phyloP scores from a whole-genome alignment of 2,329 filamentous ascomycete species.

The Neurospora sp. region DNA sequence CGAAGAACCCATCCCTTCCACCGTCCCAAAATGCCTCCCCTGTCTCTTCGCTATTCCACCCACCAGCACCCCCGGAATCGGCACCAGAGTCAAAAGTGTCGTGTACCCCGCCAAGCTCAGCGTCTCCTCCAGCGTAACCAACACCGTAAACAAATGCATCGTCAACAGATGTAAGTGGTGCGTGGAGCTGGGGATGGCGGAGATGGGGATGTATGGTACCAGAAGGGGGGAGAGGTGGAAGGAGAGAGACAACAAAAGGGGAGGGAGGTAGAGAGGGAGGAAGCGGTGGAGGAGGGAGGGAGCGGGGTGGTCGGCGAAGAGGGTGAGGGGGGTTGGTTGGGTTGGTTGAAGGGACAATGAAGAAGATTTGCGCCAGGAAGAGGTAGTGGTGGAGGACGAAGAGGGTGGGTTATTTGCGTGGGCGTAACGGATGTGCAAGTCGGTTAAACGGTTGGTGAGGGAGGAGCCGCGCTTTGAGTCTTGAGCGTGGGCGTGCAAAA shows the following conservation, averaged over 20 bases:
- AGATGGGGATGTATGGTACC: neutral
- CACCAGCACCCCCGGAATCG: slow-evolving; percentile 39
- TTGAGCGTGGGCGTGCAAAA: slow-evolving; percentile 47
- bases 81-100: slow-evolving; percentile 24
- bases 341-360: neutral
- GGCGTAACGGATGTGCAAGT: slow-evolving; percentile 33
- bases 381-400: slow-evolving; percentile 31
- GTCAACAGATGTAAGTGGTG: slow-evolving; percentile 58
- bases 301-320: slow-evolving; percentile 60
- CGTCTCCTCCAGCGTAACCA: slow-evolving; percentile 58
- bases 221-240: neutral
- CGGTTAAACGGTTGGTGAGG: slow-evolving; percentile 26
- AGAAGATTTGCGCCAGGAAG: neutral
- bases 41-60: slow-evolving; percentile 32
- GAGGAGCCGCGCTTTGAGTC: slow-evolving; percentile 5
- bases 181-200: neutral
- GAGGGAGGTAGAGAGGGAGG: slow-evolving; percentile 56
- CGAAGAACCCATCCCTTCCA: slow-evolving; percentile 7
- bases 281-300: slow-evolving; percentile 54
- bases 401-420: slow-evolving; percentile 47
- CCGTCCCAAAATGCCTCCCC: slow-evolving; percentile 29
- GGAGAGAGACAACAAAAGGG: slow-evolving; percentile 40
- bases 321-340: slow-evolving; percentile 30
- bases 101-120: slow-evolving; percentile 49
- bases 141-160: slow-evolving; percentile 53